phyloP scores from a whole-genome alignment of 352 stramenopile species.

The Phytophthora crassamura region DNA sequence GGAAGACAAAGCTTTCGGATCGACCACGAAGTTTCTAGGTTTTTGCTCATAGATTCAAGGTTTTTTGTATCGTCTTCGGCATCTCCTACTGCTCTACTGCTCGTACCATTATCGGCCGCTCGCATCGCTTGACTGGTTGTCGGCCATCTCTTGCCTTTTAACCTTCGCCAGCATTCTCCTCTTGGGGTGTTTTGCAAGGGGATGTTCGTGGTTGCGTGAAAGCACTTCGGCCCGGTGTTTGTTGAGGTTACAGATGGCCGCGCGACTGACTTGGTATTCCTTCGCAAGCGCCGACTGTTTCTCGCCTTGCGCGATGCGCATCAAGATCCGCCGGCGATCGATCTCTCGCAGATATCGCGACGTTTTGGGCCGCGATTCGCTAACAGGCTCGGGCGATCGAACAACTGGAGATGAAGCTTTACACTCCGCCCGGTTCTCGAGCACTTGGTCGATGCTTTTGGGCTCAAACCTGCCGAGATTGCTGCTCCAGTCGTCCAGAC shows the following conservation, averaged over 20 bases:
- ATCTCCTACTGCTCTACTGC: no score
- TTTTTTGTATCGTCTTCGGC: no score
- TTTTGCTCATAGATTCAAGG: no score
- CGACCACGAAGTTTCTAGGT: no score
- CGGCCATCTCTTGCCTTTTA: neutral
- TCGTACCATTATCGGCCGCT: slow-evolving; percentile 10
- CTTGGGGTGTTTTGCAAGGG: slow-evolving; percentile 71
- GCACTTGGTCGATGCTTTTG: slow-evolving; percentile 6
- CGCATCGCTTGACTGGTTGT: slow-evolving; percentile 8
- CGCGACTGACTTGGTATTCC: slow-evolving; percentile 73
- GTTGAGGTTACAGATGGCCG: slow-evolving; percentile 75
- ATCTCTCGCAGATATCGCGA: slow-evolving; percentile 76
- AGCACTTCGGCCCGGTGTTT: slow-evolving; percentile 67
- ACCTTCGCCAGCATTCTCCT: slow-evolving; percentile 26
- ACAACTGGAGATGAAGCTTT: slow-evolving; percentile 10
- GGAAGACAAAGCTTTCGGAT: no score
- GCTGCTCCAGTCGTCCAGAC: slow-evolving; percentile 5
- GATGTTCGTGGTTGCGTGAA: slow-evolving; percentile 54
- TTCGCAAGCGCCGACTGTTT: slow-evolving; percentile 70
- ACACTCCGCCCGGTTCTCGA: neutral
- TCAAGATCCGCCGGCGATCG: slow-evolving; percentile 65
- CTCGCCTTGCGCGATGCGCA: slow-evolving; percentile 64
- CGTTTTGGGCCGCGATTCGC: slow-evolving; percentile 36
- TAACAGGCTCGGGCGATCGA: slow-evolving; percentile 22
- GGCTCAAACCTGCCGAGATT: neutral